Conservation (phyloP, 1,284 basidiomycete species). For the Ganoderma leucocontextum region DNA sequence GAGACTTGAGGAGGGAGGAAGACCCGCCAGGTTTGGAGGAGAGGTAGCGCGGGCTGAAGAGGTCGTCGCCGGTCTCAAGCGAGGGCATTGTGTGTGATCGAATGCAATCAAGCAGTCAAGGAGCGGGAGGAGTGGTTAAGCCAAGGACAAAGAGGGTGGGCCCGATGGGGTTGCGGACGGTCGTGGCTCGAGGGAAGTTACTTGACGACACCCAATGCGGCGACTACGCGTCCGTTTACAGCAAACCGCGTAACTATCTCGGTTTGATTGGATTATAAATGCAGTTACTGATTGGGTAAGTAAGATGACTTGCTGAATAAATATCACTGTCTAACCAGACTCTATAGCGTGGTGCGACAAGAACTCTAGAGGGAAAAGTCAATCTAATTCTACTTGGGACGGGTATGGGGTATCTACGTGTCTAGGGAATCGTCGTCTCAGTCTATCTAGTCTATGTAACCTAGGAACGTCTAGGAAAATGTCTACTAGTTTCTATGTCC, state of each 20-base stretch:
- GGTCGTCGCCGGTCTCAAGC: constrained; percentile 35
- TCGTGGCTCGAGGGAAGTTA: constrained; percentile 33
- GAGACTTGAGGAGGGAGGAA: constrained; percentile 52
- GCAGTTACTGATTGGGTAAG: neutral
- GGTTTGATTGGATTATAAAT: neutral
- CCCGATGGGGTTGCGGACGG: constrained; percentile 12
- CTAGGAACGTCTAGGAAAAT: neutral
- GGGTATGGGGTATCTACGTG: constrained; percentile 8
- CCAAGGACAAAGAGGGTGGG: constrained; percentile 13
- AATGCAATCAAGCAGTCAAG: constrained; percentile 3
- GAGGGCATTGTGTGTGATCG: constrained; percentile 26
- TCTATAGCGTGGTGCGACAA: neutral
- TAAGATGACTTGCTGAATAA: neutral
- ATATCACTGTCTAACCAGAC: neutral
- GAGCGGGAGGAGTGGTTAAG: constrained; percentile 6
- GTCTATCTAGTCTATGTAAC: constrained; percentile 9
- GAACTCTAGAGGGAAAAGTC: neutral
- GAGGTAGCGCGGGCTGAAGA: constrained; percentile 36
- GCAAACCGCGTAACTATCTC: constrained; percentile 1
- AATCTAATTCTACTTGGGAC: neutral
- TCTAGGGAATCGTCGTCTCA: constrained; percentile 8
- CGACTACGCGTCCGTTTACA: constrained; percentile 16
- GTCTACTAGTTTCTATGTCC: neutral
- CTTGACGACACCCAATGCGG: constrained; percentile 32
- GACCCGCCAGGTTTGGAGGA: constrained; percentile 26